Conservation (phyloP, 108 stramenopile genomes). For the Skeletonema potamos region DNA sequence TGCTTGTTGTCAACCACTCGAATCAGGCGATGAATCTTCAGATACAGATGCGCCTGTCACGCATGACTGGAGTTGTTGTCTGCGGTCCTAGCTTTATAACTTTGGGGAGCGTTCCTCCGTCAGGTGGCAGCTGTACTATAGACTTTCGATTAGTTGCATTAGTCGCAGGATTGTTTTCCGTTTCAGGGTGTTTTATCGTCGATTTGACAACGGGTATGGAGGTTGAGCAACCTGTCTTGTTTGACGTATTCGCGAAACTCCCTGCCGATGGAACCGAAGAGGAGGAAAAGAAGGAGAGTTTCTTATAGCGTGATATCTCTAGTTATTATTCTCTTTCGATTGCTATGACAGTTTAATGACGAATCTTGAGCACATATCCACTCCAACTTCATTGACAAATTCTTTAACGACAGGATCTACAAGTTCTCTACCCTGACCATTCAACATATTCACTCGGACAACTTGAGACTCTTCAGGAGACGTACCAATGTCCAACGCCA, state of each 20-base stretch:
- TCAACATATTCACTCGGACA: slow-evolving; percentile 69
- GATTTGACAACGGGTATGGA: slow-evolving; percentile 67
- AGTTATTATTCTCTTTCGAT: background rate
- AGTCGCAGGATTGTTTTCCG: slow-evolving; percentile 57
- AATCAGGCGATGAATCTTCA: slow-evolving; percentile 63
- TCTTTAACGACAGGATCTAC: slow-evolving; percentile 66
- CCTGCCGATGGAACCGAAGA: slow-evolving; percentile 20
- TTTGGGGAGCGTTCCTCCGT: slow-evolving; percentile 55
- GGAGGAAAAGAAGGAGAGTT: slow-evolving; percentile 17
- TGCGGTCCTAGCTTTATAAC: slow-evolving; percentile 72
- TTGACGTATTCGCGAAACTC: slow-evolving; percentile 65
- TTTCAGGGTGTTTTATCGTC: slow-evolving; percentile 72
- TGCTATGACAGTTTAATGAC: slow-evolving; percentile 50
- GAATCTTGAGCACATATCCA: slow-evolving; percentile 45
- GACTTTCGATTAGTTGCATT: slow-evolving; percentile 61
- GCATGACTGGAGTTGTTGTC: slow-evolving; percentile 74
- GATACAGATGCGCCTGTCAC: slow-evolving; percentile 67
- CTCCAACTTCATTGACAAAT: slow-evolving; percentile 61
- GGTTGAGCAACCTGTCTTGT: slow-evolving; percentile 72
- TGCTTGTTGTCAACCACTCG: slow-evolving; percentile 83
- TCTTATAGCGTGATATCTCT: background rate
- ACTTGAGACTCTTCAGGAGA: slow-evolving; percentile 23
- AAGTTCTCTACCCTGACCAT: slow-evolving; percentile 58
- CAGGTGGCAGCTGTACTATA: slow-evolving; percentile 64
- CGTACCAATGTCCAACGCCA: slow-evolving; percentile 63